Percentiles rank a stretch among this genome's conserved stretches.
These are phyloP conservation scores for Serendipita sp. DNA, from an alignment of 768 basidiomycete genomes.

Conservation along the genomic window DNA sequence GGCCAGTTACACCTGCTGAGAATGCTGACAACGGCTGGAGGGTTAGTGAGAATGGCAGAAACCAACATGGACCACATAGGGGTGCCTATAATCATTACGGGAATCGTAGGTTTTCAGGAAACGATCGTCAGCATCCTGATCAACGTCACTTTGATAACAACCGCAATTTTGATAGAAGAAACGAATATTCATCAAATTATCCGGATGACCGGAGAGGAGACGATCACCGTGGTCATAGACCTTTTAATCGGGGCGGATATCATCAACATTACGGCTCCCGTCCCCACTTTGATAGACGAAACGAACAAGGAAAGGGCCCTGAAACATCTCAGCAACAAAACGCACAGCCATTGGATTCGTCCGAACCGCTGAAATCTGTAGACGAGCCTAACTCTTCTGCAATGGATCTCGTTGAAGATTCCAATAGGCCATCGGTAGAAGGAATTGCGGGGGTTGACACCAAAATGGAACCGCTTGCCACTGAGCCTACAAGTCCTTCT, in stretches of 20 bases:
- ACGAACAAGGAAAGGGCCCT: not conserved
- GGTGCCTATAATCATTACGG: not conserved
- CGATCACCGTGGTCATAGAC: not conserved
- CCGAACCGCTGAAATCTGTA: not conserved
- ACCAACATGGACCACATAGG: not conserved
- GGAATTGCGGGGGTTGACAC: not conserved
- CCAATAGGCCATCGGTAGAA: too few species aligned
- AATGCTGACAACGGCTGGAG: too few species aligned
- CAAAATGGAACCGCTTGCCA: not conserved
- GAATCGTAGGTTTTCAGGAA: not conserved
- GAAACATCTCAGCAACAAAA: not conserved
- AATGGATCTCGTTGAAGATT: not conserved
- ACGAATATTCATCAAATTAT: not conserved
- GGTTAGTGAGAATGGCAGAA: too few species aligned
- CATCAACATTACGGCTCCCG: not conserved
- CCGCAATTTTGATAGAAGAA: not conserved
- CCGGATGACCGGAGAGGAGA: not conserved
- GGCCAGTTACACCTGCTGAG: too few species aligned
- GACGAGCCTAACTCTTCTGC: not conserved
- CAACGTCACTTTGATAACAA: not conserved
- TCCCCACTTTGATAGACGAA: not conserved
- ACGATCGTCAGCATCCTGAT: not conserved
- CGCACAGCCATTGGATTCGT: not conserved
- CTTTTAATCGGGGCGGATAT: not conserved
- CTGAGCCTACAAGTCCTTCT: not conserved